Evolutionary conservation across 2,329 filamentous ascomycete genomes (phyloP), one percentile per base, ranked within the genome.

Genomic region (Cladosporium phlei): DNA sequence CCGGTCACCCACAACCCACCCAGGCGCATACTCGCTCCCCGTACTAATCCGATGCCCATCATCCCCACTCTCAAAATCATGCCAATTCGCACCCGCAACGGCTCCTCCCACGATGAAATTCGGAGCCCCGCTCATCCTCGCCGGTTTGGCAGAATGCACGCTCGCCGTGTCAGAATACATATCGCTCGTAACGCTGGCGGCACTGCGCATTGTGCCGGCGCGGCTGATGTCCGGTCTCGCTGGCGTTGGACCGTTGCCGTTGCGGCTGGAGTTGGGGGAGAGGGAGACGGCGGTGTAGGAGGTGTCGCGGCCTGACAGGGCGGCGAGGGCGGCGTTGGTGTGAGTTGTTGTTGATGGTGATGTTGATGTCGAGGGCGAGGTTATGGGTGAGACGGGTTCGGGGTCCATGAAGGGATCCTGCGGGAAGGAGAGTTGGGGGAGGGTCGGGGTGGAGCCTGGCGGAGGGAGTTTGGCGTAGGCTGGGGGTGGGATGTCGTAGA

Each of bases 101-200:
- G n/a, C n/a, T n/a, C n/a, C n/a, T n/a, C n/a, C n/a, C n/a, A n/a
- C n/a, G n/a, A n/a, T 16, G 30, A 33, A 12, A 5, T 34, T n/a
- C 30, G 20, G 51, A 11, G 24, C 51, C n/a, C 22, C 52, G 10
- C 46, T 55, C 20, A 20, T 53, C 32, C 38, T 43, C 8, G 43
- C 52, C 20, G 47, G 43, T 5, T 38, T 49, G 2, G 56, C 58
- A 19, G 52, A 55, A 39, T 59, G 58, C 9, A 61, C 49, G 10
- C 50, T 54, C 6, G 58, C 58, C 1, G 52, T 56, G 22, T 61
- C 58, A 25, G 51, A 55, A 46, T 61, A 61, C 9, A 52, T 48
- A 9, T 56, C 56, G 14, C 50, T 54, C 5, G 54, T 57, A 27
- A 59, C 50, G 30, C 55, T 58, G 10, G 53, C 54, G 38, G 56